These are phyloP conservation scores for Microdochium bolleyi DNA, from an alignment of 2,329 filamentous ascomycete genomes.

Conservation along the genomic window DNA sequence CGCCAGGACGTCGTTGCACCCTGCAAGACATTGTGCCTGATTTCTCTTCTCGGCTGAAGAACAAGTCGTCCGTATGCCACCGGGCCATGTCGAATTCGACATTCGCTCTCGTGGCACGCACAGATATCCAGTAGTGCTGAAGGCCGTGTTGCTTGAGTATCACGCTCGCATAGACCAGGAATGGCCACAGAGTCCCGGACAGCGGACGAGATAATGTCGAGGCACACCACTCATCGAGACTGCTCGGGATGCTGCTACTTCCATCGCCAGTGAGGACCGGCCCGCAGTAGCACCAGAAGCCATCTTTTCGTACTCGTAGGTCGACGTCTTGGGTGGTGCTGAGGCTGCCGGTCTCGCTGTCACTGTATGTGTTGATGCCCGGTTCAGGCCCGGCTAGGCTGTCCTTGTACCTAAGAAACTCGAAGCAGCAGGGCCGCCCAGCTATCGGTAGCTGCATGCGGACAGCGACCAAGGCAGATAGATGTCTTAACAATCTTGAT, in stretches of 20 bases:
- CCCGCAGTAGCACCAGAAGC: constrained; percentile 36
- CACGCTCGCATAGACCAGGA: constrained; percentile 28
- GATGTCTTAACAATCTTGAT: too few relatives aligned
- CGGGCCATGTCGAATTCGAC: constrained; percentile 32
- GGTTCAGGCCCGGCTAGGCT: too few relatives aligned
- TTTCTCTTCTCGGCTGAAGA: constrained; percentile 20
- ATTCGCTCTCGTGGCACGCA: constrained; percentile 34
- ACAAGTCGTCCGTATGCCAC: constrained; percentile 42
- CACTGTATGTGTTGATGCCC: background rate
- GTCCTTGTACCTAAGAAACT: too few relatives aligned
- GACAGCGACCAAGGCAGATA: too few relatives aligned
- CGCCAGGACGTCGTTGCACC: background rate
- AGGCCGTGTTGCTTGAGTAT: constrained; percentile 26
- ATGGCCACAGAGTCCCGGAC: constrained; percentile 24
- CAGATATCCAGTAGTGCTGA: constrained; percentile 36
- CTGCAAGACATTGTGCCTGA: background rate
- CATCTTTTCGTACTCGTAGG: constrained; percentile 5
- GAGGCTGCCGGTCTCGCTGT: background rate
- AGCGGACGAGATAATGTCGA: constrained; percentile 25
- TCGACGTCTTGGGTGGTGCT: background rate
- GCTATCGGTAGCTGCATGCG: too few relatives aligned
- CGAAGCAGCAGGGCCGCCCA: too few relatives aligned
- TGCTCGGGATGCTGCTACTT: constrained; percentile 19
- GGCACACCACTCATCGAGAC: constrained; percentile 28
- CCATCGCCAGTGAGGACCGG: constrained; percentile 21